A percentile compares a stretch with the other conserved stretches of the same genome.
phyloP scores from a whole-genome alignment of 176 grass and related monocot species.

The Stipa capillata region DNA sequence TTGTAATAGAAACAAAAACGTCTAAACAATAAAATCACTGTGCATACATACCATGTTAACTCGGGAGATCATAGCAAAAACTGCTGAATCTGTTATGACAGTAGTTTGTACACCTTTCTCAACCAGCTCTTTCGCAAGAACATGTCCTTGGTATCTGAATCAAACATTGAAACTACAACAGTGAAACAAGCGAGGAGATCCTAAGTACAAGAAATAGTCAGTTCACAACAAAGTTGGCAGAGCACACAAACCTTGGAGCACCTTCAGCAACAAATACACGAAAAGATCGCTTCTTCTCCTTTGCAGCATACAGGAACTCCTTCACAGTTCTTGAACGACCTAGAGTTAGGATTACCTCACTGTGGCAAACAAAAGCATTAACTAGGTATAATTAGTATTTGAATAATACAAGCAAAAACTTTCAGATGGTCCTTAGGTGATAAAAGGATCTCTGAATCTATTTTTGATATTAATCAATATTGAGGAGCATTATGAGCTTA shows the following conservation, averaged over 20 bases:
- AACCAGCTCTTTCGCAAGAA: conserved; percentile 90
- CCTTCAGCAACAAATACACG: conserved; percentile 95
- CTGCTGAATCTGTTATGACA: conserved; percentile 87
- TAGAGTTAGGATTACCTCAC: conserved; percentile 98
- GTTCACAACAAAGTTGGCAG: background rate
- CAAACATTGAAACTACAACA: conserved; percentile 5
- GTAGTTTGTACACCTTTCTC: conserved; percentile 85
- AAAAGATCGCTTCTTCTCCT: conserved; percentile 92
- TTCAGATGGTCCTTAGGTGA: background rate
- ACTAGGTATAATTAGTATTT: conserved; percentile 1
- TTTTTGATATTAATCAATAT: background rate
- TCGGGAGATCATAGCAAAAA: conserved; percentile 99
- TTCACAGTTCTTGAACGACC: conserved; percentile 93
- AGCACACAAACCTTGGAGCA: conserved; percentile 73
- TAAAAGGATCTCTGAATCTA: background rate
- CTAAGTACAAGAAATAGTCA: background rate
- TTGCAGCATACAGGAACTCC: conserved; percentile 89
- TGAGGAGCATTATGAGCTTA: background rate
- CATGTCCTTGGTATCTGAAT: conserved; percentile 87
- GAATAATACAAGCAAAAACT: background rate
- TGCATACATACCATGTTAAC: conserved; percentile 83
- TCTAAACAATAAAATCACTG: background rate
- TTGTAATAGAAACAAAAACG: conserved; percentile 13
- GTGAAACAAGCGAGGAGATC: background rate
- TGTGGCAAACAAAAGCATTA: conserved; percentile 32